Evolutionary conservation across 441 rosid genomes (phyloP).

Genomic region (Erysimum cheiri): DNA sequence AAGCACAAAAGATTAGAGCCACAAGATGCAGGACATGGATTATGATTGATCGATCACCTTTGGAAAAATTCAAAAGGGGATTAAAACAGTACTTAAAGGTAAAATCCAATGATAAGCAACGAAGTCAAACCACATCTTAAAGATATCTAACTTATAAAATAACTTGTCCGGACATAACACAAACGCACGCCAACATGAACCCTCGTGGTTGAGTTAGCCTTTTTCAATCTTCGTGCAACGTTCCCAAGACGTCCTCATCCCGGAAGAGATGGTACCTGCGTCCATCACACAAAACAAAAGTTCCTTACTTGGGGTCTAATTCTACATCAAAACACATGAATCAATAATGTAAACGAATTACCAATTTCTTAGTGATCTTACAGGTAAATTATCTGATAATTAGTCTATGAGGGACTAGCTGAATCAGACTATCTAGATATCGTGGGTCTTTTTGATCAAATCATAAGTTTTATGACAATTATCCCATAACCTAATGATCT

Average conservation of each 20-base stretch:
- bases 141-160: slow-evolving; percentile 25
- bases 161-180: background rate
- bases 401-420: background rate
- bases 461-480: background rate
- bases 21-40: slow-evolving; percentile 47
- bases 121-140: slow-evolving; percentile 15
- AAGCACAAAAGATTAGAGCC: slow-evolving; percentile 53
- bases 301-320: background rate
- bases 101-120: slow-evolving; percentile 19
- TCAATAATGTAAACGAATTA: background rate
- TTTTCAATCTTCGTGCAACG: slow-evolving; percentile 34
- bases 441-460: background rate
- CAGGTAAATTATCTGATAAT: background rate
- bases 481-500: background rate
- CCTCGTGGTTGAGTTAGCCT: background rate
- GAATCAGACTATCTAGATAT: background rate
- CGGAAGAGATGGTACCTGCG: slow-evolving; percentile 38
- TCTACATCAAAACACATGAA: background rate
- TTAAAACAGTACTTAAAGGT: background rate
- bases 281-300: slow-evolving; percentile 3
- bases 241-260: slow-evolving; percentile 39
- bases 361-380: background rate
- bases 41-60: slow-evolving; percentile 35
- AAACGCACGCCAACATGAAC: slow-evolving; percentile 17
- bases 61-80: background rate